These are phyloP conservation scores for Nigrospora oryzae DNA, from an alignment of 2,329 filamentous ascomycete species.

Conservation along the genomic window DNA sequence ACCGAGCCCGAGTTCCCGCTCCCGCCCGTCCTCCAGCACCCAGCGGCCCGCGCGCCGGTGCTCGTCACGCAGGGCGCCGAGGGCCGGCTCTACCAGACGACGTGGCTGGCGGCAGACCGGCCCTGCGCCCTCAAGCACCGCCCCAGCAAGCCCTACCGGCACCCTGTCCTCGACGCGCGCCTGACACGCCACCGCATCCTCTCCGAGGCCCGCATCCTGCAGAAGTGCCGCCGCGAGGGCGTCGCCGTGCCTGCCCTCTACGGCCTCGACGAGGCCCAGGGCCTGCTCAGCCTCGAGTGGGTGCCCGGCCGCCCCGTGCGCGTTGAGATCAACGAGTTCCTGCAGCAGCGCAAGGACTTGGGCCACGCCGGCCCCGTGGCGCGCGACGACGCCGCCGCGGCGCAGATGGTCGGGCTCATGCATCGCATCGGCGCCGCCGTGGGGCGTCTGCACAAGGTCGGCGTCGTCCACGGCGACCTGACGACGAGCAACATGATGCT, in stretches of 20 bases:
- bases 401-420: slow-evolving; percentile 54
- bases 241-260: slow-evolving; percentile 77
- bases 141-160: slow-evolving; percentile 83
- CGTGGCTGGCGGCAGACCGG: slow-evolving; percentile 60
- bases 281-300: slow-evolving; percentile 83
- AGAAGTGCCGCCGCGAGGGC: slow-evolving; percentile 69
- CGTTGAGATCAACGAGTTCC: slow-evolving; percentile 59
- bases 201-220: slow-evolving; percentile 79
- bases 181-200: slow-evolving; percentile 82
- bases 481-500: slow-evolving; percentile 98
- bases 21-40: slow-evolving; percentile 56
- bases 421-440: slow-evolving; percentile 61
- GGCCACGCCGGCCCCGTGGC: slow-evolving; percentile 8
- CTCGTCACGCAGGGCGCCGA: slow-evolving; percentile 93
- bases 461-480: slow-evolving; percentile 88
- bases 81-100: slow-evolving; percentile 84
- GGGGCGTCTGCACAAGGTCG: slow-evolving; percentile 70
- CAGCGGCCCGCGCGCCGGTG: slow-evolving; percentile 39
- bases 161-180: slow-evolving; percentile 79
- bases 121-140: slow-evolving; percentile 85
- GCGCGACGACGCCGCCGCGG: slow-evolving; percentile 31
- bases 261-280: slow-evolving; percentile 52
- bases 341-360: slow-evolving; percentile 34
- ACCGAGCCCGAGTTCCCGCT: slow-evolving; percentile 36
- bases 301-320: slow-evolving; percentile 66